These are phyloP conservation scores for Pinus taeda DNA, from an alignment of 75 land plant genomes.

Conservation along the genomic window DNA sequence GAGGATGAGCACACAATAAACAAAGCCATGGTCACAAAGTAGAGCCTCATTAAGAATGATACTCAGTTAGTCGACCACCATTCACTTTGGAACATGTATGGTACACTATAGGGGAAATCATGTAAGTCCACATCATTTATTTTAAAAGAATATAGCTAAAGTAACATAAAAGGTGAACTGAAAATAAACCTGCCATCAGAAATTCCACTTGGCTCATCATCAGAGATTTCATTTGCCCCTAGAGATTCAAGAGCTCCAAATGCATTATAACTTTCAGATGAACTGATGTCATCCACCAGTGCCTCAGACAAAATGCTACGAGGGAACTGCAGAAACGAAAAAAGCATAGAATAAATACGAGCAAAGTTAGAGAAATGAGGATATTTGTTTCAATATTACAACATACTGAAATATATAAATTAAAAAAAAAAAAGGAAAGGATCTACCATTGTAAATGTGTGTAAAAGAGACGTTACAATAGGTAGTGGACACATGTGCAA, in stretches of 20 bases:
- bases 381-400: no score
- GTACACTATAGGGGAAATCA: not conserved
- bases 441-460: no score
- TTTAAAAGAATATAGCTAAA: not conserved
- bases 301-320: not conserved
- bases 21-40: not conserved
- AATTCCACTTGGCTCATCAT: conserved; percentile 3
- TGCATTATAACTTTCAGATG: not conserved
- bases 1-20: not conserved
- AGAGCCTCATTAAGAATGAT: not conserved
- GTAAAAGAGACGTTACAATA: no score
- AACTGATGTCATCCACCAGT: no score
- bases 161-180: conserved; percentile 1
- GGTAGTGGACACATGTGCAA: no score
- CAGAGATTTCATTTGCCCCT: not conserved
- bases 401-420: no score
- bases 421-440: no score
- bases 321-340: not conserved
- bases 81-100: no score
- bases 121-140: not conserved
- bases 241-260: not conserved
- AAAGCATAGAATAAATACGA: not conserved
- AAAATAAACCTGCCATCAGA: conserved; percentile 3
- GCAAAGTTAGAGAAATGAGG: no score
- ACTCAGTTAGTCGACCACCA: not conserved